Evolutionary conservation across 2,329 filamentous ascomycete species (phyloP).

Genomic region (Xylaria sp.): DNA sequence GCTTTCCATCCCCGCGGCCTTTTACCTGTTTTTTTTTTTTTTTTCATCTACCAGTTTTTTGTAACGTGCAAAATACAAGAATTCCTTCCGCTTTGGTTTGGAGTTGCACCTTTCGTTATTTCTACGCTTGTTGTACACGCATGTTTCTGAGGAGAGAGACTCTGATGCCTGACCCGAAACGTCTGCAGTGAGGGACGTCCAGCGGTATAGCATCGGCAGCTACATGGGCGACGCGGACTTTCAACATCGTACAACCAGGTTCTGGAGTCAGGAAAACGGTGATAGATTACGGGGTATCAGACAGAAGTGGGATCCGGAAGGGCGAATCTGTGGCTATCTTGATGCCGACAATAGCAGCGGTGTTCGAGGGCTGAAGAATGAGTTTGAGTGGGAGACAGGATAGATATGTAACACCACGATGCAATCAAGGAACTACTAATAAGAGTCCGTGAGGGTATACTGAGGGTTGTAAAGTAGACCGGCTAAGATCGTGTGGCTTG

Average conservation of each 20-base stretch:
- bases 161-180: not conserved
- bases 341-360: conserved; percentile 57
- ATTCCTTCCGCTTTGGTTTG: too few species aligned
- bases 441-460: not conserved
- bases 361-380: conserved; percentile 56
- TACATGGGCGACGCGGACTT: conserved; percentile 68
- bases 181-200: conserved; percentile 50
- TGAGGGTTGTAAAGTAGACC: not conserved
- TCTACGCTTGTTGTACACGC: not conserved
- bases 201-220: conserved; percentile 58
- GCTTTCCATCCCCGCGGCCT: not conserved
- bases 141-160: not conserved
- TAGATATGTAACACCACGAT: conserved; percentile 4
- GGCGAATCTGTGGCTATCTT: conserved; percentile 57
- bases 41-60: not conserved
- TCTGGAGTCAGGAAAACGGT: conserved; percentile 59
- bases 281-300: conserved; percentile 56
- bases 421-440: too few species aligned
- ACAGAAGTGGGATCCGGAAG: conserved; percentile 57
- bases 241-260: conserved; percentile 57
- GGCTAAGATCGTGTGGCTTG: not conserved
- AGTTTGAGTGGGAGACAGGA: conserved; percentile 48
- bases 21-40: not conserved
- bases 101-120: too few species aligned
- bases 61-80: not conserved